A percentile compares a stretch with the other conserved stretches of the same genome.
phyloP scores from a whole-genome alignment of 805 yeast genomes.

The Cyberlindnera euphorbiiphila region DNA sequence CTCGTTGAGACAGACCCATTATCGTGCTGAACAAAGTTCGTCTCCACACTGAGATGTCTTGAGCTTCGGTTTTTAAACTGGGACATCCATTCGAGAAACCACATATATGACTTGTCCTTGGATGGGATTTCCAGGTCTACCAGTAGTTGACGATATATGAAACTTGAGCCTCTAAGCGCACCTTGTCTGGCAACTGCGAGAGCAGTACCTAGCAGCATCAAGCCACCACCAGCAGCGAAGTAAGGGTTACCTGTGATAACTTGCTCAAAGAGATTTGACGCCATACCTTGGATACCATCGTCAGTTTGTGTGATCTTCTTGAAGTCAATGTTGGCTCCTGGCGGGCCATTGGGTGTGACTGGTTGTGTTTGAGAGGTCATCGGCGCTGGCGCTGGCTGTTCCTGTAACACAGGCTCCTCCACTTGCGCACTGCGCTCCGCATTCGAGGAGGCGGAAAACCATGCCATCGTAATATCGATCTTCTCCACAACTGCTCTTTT shows the following conservation, averaged over 20 bases:
- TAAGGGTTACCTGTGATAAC: constrained; percentile 78
- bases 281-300: constrained; percentile 30
- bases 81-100: constrained; percentile 98
- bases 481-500: no score
- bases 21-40: constrained; percentile 81
- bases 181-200: constrained; percentile 76
- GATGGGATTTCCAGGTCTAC: constrained; percentile 93
- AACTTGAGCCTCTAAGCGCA: constrained; percentile 53
- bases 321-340: constrained; percentile 24
- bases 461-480: no score
- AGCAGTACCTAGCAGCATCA: constrained; percentile 91
- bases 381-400: background rate
- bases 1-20: constrained; percentile 87
- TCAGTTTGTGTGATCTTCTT: constrained; percentile 19
- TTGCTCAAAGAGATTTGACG: constrained; percentile 41
- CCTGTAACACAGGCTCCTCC: no score
- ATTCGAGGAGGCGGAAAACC: no score
- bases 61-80: constrained; percentile 69
- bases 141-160: constrained; percentile 75
- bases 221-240: constrained; percentile 97
- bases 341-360: constrained; percentile 6
- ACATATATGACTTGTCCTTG: constrained; percentile 86
- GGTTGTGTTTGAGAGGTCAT: constrained; percentile 3
- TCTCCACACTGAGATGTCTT: constrained; percentile 86
- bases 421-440: no score